Evolutionary conservation across 148 eudicot species (phyloP).

Genomic region (Heliosperma pusillum): DNA sequence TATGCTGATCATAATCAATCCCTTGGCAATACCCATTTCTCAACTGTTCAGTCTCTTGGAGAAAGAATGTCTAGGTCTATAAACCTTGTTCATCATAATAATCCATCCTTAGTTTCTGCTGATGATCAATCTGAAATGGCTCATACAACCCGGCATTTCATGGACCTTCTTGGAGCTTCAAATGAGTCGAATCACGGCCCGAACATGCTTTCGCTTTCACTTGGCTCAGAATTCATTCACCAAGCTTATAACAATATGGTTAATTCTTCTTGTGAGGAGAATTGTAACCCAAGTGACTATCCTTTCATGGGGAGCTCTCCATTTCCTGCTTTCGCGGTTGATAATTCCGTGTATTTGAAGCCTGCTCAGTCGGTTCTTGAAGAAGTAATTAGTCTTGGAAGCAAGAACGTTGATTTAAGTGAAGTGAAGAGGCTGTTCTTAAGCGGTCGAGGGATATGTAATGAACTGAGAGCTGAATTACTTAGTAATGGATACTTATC

Average conservation of each 20-base stretch:
- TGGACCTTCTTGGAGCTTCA: constrained; percentile 59
- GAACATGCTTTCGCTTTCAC: constrained; percentile 63
- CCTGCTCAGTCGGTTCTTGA: constrained; percentile 75
- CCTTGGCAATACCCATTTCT: constrained; percentile 24
- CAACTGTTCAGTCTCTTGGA: constrained; percentile 46
- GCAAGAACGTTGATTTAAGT: constrained; percentile 38
- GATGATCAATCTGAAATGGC: constrained; percentile 40
- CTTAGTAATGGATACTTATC: constrained; percentile 35
- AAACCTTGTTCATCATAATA: constrained; percentile 40
- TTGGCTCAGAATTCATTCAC: constrained; percentile 43
- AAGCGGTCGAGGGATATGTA: constrained; percentile 40
- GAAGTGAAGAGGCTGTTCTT: constrained; percentile 53
- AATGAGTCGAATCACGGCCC: constrained; percentile 35
- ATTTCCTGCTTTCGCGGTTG: constrained; percentile 37
- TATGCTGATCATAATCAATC: constrained; percentile 19
- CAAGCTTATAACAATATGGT: constrained; percentile 35
- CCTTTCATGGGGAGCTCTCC: constrained; percentile 30
- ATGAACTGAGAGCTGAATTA: constrained; percentile 59
- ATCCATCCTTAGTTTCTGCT: constrained; percentile 21
- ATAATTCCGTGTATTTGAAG: constrained; percentile 55
- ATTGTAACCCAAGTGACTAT: constrained; percentile 39
- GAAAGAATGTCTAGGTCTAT: constrained; percentile 55
- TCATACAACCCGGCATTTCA: constrained; percentile 41
- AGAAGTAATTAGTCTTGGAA: constrained; percentile 55
- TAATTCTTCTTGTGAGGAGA: constrained; percentile 33